Evolutionary conservation across 2,329 filamentous ascomycete species (phyloP).

Genomic region (Cylindrodendrum hubeiense): DNA sequence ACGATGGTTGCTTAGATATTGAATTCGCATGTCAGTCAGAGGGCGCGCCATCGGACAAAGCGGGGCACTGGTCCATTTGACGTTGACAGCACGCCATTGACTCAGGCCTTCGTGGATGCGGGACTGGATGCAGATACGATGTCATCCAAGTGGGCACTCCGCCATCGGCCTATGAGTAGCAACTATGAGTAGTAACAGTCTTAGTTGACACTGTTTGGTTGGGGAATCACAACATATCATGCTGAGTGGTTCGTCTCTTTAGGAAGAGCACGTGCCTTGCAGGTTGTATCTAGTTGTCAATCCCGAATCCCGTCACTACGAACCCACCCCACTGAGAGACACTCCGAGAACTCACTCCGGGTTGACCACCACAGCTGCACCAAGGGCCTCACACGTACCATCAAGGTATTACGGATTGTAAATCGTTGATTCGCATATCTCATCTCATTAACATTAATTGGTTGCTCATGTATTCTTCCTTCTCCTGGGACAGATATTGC

Average conservation of each 20-base stretch:
- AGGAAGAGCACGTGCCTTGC: background rate
- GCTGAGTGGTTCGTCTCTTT: background rate
- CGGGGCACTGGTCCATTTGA: constrained; percentile 6
- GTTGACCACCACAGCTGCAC: background rate
- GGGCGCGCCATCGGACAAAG: constrained; percentile 10
- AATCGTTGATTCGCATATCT: constrained; percentile 28
- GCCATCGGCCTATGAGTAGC: constrained; percentile 32
- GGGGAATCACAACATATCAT: background rate
- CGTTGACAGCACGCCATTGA: constrained; percentile 17
- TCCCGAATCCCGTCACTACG: background rate
- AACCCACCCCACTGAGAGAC: background rate
- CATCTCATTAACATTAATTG: constrained; percentile 43
- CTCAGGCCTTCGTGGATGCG: constrained; percentile 3
- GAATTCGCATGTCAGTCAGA: constrained; percentile 1
- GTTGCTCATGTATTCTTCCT: constrained; percentile 33
- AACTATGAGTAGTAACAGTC: background rate
- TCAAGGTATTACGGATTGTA: background rate
- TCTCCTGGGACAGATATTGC: constrained; percentile 20
- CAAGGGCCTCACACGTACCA: background rate
- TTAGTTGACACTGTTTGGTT: background rate
- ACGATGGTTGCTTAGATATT: constrained; percentile 1
- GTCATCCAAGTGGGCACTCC: constrained; percentile 24
- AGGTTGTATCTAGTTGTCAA: background rate
- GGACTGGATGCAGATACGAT: constrained; percentile 6
- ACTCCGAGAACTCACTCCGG: background rate